Evolutionary conservation across 495 filamentous ascomycete species (phyloP), one percentile per base, ranked within the genome.

Genomic region (Neurospora sp.): DNA sequence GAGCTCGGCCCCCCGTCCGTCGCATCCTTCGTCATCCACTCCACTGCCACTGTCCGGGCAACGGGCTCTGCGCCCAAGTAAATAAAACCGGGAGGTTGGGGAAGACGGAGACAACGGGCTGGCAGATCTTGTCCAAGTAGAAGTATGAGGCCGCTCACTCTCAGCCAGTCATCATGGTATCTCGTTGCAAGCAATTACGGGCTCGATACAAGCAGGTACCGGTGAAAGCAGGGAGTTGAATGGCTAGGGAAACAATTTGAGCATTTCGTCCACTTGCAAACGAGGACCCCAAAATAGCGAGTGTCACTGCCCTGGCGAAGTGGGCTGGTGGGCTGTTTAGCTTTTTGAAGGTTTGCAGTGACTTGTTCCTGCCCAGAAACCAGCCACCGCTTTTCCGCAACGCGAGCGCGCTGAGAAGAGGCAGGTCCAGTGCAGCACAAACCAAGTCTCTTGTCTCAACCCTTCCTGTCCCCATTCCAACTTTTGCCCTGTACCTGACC

Each of bases 21-120:
- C 69, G 31, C 72, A 72, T 42, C 73, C 71, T 70, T 40, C 39
- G 71, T 44, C 48, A 61, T 61, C 41, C 41, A 44, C 59, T 31
- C 10, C 20, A 22, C 20, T 53, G 46, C 20, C 41, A 68, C 41
- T 79, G 76, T 48, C 79, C 74, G 75, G 79, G 61, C 79, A 80
- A 80, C 77, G 73, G 69, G 59, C 53, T 53, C 46, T 61, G 20
- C 20, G 41, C 71, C 70, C 70, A 76, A 77, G 79, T 80, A 79
- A 80, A 80, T 77, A 80, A 79, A 77, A 61, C 73, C 73, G 70
- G 79, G 78, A 79, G 78, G 79, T 79, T 79, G 76, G 79, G 53
- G 79, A 76, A 71, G 74, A 77, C 68, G 12, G 48, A 59, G 48
- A 16, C 20, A 48, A n/a, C 41, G 41, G 44, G n/a, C 44, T 48